A percentile compares a stretch with the other conserved stretches of the same genome.
Conservation (phyloP, 306 rosid species). For the Hippophae gyantsensis region DNA sequence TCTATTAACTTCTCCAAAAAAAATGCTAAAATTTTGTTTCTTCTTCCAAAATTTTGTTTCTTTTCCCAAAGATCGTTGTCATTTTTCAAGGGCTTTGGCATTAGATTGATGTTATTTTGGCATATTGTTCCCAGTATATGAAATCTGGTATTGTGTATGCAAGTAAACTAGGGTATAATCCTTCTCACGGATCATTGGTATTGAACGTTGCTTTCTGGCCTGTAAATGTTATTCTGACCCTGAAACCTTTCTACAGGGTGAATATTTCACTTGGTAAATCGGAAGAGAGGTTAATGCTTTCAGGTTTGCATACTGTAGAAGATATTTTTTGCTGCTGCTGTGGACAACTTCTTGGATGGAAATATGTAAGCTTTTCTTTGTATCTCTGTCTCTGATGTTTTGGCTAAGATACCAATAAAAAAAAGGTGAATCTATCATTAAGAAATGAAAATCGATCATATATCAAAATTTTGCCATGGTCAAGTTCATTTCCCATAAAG, state of each 20-base stretch:
- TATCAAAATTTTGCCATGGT: no score
- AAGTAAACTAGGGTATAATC: background rate
- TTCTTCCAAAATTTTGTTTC: no score
- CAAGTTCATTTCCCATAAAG: no score
- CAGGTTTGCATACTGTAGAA: slow-evolving; percentile 82
- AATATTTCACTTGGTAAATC: slow-evolving; percentile 55
- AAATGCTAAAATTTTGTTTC: no score
- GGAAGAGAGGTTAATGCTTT: slow-evolving; percentile 63
- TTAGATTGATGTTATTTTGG: background rate
- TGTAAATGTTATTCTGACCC: slow-evolving; percentile 14
- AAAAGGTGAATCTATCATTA: no score
- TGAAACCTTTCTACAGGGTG: slow-evolving; percentile 38
- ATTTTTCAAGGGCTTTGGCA: background rate
- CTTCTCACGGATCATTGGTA: background rate
- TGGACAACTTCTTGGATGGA: slow-evolving; percentile 89
- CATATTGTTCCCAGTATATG: no score
- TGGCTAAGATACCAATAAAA: no score
- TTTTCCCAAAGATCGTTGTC: no score
- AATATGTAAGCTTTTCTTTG: slow-evolving; percentile 57
- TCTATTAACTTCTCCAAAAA: background rate
- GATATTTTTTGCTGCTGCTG: slow-evolving; percentile 81
- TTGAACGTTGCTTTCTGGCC: slow-evolving; percentile 13
- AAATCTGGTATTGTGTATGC: no score
- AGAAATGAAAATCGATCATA: no score
- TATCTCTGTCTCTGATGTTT: slow-evolving; percentile 1